phyloP scores from a whole-genome alignment of 2,329 filamentous ascomycete species.

The Paecilomyces sp. region DNA sequence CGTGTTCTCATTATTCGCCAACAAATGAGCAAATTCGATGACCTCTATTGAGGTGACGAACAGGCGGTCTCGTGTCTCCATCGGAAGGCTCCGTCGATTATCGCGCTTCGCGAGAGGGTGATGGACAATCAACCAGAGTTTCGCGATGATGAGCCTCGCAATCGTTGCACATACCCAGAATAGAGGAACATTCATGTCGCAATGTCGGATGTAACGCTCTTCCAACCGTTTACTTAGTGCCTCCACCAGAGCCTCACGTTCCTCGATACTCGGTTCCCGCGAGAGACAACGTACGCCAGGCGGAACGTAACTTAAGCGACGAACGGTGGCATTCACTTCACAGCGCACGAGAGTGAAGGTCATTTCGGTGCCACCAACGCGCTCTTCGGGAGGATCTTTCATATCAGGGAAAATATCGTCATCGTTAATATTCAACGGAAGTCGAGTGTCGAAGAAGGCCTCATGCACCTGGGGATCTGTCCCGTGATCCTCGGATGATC shows the following conservation, averaged over 20 bases:
- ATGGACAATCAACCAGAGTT: slow-evolving; percentile 71
- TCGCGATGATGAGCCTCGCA: slow-evolving; percentile 65
- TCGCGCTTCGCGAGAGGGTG: slow-evolving; percentile 61
- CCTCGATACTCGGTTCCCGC: slow-evolving; percentile 17
- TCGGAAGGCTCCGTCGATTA: slow-evolving; percentile 48
- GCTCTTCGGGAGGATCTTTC: slow-evolving; percentile 41
- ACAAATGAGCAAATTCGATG: slow-evolving; percentile 60
- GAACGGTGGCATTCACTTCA: slow-evolving; percentile 42
- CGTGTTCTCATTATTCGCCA: slow-evolving; percentile 57
- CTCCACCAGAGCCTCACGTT: slow-evolving; percentile 42
- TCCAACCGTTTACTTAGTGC: slow-evolving; percentile 49
- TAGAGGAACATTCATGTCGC: slow-evolving; percentile 46
- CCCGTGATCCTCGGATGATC: slow-evolving; percentile 45
- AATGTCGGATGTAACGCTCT: slow-evolving; percentile 48
- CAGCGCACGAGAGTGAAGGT: slow-evolving; percentile 47
- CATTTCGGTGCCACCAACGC: slow-evolving; percentile 47
- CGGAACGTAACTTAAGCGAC: slow-evolving; percentile 30
- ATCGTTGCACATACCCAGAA: slow-evolving; percentile 65
- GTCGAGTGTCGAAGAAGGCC: slow-evolving; percentile 38
- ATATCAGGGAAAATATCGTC: slow-evolving; percentile 43
- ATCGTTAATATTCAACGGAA: slow-evolving; percentile 48
- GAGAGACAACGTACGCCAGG: slow-evolving; percentile 18
- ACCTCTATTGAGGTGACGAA: slow-evolving; percentile 69
- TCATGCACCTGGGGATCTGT: slow-evolving; percentile 39
- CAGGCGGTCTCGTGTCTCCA: slow-evolving; percentile 60